These are phyloP conservation scores for Triticum urartu DNA, from an alignment of 176 grass and related monocot genomes.

Conservation along the genomic window DNA sequence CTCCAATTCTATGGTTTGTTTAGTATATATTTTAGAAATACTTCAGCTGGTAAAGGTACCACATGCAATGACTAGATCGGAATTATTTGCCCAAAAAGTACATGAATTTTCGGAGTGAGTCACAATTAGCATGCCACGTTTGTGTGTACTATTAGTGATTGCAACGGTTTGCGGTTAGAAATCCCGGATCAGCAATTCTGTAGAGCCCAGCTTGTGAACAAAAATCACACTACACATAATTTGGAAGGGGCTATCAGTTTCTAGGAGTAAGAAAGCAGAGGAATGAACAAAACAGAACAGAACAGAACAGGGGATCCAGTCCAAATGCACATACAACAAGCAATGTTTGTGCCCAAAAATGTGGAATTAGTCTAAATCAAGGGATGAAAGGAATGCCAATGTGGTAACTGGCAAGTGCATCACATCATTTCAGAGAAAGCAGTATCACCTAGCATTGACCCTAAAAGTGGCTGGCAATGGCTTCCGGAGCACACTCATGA, in stretches of 20 bases:
- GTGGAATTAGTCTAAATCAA: background rate
- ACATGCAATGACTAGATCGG: background rate
- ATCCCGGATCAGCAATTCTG: background rate
- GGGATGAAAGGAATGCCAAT: background rate
- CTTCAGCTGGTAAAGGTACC: background rate
- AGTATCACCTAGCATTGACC: constrained; percentile 69
- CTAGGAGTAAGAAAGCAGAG: background rate
- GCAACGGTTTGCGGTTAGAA: background rate
- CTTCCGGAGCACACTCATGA: constrained; percentile 54
- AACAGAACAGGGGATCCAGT: background rate
- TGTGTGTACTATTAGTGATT: background rate
- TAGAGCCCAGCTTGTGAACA: background rate
- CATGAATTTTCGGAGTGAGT: background rate
- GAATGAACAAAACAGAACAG: background rate
- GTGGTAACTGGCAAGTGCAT: background rate
- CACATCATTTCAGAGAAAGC: background rate
- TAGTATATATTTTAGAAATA: background rate
- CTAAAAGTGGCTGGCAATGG: constrained; percentile 79
- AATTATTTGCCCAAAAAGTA: background rate
- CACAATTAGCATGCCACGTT: background rate
- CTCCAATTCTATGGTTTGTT: background rate
- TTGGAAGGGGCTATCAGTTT: background rate
- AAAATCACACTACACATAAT: background rate
- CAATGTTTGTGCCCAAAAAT: too few relatives aligned
- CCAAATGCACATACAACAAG: too few relatives aligned